Evolutionary conservation across 1,284 basidiomycete species (phyloP).

Genomic region (Cutaneotrichosporon spelunceum): DNA sequence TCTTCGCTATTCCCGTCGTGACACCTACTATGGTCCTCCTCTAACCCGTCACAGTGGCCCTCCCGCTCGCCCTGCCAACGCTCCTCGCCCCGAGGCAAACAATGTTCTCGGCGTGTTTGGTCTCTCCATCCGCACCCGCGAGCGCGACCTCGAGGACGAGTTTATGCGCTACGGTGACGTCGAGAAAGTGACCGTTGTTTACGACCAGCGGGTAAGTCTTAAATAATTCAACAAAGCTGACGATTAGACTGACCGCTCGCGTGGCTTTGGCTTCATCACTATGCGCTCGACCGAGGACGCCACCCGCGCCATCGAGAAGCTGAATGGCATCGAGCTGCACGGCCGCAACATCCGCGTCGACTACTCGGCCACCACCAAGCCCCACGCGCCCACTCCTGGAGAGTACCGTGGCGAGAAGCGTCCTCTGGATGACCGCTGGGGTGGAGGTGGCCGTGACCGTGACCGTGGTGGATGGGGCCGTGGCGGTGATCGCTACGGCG

Average conservation of each 20-base stretch:
- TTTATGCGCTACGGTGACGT: constrained; percentile 84
- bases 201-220: constrained; percentile 82
- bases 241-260: constrained; percentile 81
- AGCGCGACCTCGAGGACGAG: constrained; percentile 90
- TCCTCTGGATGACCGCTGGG: constrained; percentile 53
- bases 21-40: neutral
- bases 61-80: constrained; percentile 27
- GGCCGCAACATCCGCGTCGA: constrained; percentile 95
- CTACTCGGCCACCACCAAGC: constrained; percentile 87
- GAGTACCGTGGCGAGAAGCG: constrained; percentile 94
- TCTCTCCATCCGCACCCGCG: constrained; percentile 87
- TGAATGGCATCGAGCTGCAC: constrained; percentile 92
- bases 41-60: constrained; percentile 13
- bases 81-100: constrained; percentile 65
- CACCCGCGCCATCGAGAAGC: constrained; percentile 75
- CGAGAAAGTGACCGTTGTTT: constrained; percentile 96
- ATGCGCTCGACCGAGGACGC: constrained; percentile 88
- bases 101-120: constrained; percentile 94
- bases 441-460: constrained; percentile 45
- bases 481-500: constrained; percentile 25
- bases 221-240: neutral
- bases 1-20: neutral
- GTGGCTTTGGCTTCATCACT: constrained; percentile 95
- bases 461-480: constrained; percentile 38
- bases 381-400: constrained; percentile 93